These are phyloP conservation scores for Rhodotorula sp. DNA, from an alignment of 1,284 basidiomycete species.

Conservation along the genomic window DNA sequence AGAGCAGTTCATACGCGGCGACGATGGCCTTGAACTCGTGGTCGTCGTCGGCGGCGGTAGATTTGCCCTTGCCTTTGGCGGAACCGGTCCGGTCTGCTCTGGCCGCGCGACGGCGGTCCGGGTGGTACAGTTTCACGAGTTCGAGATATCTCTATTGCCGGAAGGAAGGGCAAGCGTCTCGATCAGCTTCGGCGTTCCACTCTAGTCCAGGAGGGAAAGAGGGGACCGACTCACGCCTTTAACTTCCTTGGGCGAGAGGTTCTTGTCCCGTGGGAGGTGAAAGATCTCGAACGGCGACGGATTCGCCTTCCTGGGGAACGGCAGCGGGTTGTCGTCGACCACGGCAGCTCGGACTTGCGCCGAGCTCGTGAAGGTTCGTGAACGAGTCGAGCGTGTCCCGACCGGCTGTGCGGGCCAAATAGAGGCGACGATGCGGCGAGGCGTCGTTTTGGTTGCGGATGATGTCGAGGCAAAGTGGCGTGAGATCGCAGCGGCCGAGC, in stretches of 20 bases:
- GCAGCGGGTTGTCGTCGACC: conserved; percentile 11
- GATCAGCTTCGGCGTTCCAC: neutral
- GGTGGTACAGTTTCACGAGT: conserved; percentile 33
- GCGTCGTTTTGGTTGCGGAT: neutral
- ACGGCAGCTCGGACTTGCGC: neutral
- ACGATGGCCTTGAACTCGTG: conserved; percentile 38
- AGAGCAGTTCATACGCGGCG: conserved; percentile 42
- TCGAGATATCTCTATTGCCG: conserved; percentile 25
- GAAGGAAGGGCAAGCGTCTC: neutral
- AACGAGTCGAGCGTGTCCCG: neutral
- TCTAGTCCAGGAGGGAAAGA: no score
- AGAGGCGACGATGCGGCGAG: neutral
- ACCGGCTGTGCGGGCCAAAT: neutral
- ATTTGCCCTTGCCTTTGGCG: conserved; percentile 3
- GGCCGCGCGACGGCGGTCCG: conserved; percentile 18
- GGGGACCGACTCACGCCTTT: conserved; percentile 10
- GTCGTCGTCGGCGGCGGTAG: conserved; percentile 5
- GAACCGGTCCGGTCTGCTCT: neutral
- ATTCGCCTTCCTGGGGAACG: conserved; percentile 26
- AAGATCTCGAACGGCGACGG: conserved; percentile 40
- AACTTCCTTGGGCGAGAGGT: conserved; percentile 11
- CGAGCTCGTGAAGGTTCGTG: neutral
- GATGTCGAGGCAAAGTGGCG: neutral
- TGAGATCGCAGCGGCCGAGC: neutral
- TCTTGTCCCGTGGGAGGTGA: conserved; percentile 17